Percentiles rank a stretch among this genome's conserved stretches.
Evolutionary conservation across 1,284 basidiomycete species (phyloP).

Genomic region (Ceratobasidium sp.): DNA sequence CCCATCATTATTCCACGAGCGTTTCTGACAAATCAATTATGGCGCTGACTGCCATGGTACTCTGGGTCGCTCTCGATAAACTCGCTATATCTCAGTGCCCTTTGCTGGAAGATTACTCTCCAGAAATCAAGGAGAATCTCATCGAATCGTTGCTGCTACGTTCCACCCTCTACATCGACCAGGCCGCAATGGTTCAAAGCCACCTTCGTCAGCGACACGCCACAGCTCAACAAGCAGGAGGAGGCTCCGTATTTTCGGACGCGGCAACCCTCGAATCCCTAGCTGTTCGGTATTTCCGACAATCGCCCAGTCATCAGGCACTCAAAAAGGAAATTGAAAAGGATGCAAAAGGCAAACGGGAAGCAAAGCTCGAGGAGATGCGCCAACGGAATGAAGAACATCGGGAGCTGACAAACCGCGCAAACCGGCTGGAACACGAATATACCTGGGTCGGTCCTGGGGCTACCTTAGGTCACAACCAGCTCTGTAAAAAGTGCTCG

Average conservation of each 20-base stretch:
- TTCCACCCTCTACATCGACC: constrained; percentile 3
- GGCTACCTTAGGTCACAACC: too few species aligned
- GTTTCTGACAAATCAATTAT: constrained; percentile 45
- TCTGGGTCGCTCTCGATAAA: constrained; percentile 47
- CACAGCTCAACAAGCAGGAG: too few species aligned
- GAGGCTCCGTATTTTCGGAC: background rate
- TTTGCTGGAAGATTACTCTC: constrained; percentile 44
- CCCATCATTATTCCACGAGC: background rate
- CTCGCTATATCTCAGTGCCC: constrained; percentile 29
- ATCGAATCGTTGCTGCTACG: constrained; percentile 38
- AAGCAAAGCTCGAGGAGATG: background rate
- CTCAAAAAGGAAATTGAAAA: constrained; percentile 10
- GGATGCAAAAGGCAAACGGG: background rate
- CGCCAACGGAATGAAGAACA: background rate
- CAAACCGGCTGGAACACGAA: background rate
- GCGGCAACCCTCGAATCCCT: constrained; percentile 50
- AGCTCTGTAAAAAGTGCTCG: constrained; percentile 57
- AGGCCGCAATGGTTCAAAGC: constrained; percentile 48
- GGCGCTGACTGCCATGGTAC: constrained; percentile 42
- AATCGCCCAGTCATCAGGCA: constrained; percentile 41
- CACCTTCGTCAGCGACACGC: constrained; percentile 56
- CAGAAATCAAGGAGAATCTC: constrained; percentile 38
- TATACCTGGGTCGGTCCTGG: background rate
- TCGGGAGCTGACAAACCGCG: background rate
- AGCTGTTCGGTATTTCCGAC: constrained; percentile 55